Percentiles rank a stretch among this genome's conserved stretches.
Conservation (phyloP, 345 rosid genomes). For the Tarenaya hassleriana region DNA sequence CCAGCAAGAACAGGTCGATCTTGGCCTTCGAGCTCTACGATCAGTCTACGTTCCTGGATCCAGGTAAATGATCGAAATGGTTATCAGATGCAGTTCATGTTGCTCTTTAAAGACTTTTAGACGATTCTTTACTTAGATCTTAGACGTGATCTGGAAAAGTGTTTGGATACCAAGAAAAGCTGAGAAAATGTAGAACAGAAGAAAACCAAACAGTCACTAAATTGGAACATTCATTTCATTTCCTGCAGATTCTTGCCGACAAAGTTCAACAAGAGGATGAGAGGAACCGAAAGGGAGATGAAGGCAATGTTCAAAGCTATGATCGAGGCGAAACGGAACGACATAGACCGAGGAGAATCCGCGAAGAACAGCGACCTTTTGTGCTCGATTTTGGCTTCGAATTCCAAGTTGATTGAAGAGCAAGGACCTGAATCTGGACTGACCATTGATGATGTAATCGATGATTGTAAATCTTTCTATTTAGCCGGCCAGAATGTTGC, state of each 20-base stretch:
- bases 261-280: conserved; percentile 37
- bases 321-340: conserved; percentile 31
- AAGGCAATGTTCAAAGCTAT: conserved; percentile 32
- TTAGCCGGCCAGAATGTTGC: conserved; percentile 66
- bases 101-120: too few species aligned
- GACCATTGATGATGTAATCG: conserved; percentile 36
- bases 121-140: too few species aligned
- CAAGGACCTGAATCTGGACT: conserved; percentile 30
- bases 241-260: conserved; percentile 38
- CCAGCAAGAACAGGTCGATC: conserved; percentile 32
- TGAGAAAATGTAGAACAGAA: too few species aligned
- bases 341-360: conserved; percentile 27
- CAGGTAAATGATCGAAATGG: conserved; percentile 16
- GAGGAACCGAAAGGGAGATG: conserved; percentile 30
- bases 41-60: conserved; percentile 36
- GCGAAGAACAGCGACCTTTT: conserved; percentile 31
- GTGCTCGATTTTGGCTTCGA: conserved; percentile 27
- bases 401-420: conserved; percentile 22
- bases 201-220: not conserved
- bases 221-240: not conserved
- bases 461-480: conserved; percentile 61
- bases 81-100: too few species aligned
- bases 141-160: too few species aligned
- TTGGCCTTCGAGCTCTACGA: conserved; percentile 27
- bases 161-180: too few species aligned